phyloP scores from a whole-genome alignment of 1,284 basidiomycete genomes.

The Austropuccinia psidii region DNA sequence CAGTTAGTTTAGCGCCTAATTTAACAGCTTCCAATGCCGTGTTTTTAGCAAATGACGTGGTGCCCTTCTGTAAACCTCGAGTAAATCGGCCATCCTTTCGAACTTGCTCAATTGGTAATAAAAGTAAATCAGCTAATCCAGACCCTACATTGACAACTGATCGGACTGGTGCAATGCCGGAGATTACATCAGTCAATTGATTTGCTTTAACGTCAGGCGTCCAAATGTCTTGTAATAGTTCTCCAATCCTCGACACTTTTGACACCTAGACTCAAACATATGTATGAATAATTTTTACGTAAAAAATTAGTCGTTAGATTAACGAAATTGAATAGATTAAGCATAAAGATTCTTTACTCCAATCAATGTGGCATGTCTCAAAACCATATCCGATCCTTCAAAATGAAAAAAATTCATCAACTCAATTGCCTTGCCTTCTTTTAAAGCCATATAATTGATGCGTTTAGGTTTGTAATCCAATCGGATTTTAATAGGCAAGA shows the following conservation, averaged over 20 bases:
- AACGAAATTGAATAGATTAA: neutral
- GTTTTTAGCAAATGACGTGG: constrained; percentile 80
- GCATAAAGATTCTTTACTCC: constrained; percentile 50
- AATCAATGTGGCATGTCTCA: constrained; percentile 80
- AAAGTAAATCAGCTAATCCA: constrained; percentile 86
- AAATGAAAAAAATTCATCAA: constrained; percentile 99
- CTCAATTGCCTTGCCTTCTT: constrained; percentile 85
- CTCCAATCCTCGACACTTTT: constrained; percentile 66
- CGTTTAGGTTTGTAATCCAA: constrained; percentile 97
- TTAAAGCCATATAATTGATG: constrained; percentile 85
- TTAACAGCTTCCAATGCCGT: constrained; percentile 92
- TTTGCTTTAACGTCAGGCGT: constrained; percentile 98
- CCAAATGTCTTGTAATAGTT: constrained; percentile 92
- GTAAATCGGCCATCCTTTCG: constrained; percentile 82
- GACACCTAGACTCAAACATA: too few relatives aligned
- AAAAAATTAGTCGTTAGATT: neutral
- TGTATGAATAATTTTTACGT: neutral
- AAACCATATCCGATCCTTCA: constrained; percentile 94
- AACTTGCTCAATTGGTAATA: constrained; percentile 94
- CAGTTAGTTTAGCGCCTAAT: constrained; percentile 86
- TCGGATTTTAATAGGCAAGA: constrained; percentile 68
- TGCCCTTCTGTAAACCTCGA: constrained; percentile 86
- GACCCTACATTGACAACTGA: constrained; percentile 94
- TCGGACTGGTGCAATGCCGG: constrained; percentile 90
- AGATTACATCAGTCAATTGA: constrained; percentile 91